Conservation (phyloP, 2,329 filamentous ascomycete species). For the Cytospora piceicola region DNA sequence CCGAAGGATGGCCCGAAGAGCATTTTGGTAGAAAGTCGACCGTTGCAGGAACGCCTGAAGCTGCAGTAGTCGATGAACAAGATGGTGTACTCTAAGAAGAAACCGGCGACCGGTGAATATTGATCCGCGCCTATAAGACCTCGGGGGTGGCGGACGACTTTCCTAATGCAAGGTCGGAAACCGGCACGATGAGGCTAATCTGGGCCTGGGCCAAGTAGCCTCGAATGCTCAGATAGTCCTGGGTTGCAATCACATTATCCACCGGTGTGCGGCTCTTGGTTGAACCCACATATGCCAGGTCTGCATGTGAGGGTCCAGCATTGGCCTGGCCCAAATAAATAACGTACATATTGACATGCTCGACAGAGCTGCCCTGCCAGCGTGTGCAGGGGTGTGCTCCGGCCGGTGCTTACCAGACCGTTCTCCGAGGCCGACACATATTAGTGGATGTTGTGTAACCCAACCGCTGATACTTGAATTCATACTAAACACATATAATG, state of each 20-base stretch:
- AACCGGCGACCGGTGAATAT: constrained; percentile 27
- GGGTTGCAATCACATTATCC: constrained; percentile 10
- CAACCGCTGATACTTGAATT: neutral
- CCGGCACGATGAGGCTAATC: constrained; percentile 19
- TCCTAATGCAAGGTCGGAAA: constrained; percentile 17
- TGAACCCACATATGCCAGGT: constrained; percentile 12
- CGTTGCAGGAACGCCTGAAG: constrained; percentile 6
- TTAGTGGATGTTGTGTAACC: neutral
- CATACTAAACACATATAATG: neutral
- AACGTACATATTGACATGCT: neutral
- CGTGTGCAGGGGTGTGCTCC: neutral
- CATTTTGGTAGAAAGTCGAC: constrained; percentile 15
- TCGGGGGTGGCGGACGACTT: constrained; percentile 14
- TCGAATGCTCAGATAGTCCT: constrained; percentile 9
- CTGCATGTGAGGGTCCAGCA: constrained; percentile 2
- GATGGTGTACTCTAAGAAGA: constrained; percentile 25
- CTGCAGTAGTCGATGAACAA: constrained; percentile 9
- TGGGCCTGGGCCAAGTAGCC: neutral
- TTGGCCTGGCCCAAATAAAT: neutral
- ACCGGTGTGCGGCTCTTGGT: constrained; percentile 21
- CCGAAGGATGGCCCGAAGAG: constrained; percentile 14
- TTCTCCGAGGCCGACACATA: neutral
- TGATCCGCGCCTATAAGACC: constrained; percentile 21
- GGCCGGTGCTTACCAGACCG: neutral
- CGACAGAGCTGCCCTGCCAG: neutral